Evolutionary conservation across 208 protist genomes (phyloP).

Genomic region (Acanthamoeba lugdunensis): DNA sequence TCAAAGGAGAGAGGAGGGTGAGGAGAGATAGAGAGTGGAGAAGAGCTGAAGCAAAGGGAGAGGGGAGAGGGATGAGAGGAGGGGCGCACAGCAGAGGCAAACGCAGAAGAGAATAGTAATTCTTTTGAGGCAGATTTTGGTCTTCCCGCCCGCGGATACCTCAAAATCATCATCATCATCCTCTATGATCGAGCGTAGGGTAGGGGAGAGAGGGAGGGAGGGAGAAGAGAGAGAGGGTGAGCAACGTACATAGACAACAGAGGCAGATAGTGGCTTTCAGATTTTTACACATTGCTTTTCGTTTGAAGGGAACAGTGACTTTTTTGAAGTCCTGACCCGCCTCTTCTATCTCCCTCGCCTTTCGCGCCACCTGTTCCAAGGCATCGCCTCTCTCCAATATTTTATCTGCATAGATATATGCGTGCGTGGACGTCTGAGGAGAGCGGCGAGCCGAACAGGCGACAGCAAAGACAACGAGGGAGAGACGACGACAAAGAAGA

Average conservation of each 20-base stretch:
- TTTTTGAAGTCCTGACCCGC: conserved; percentile 59
- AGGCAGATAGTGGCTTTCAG: conserved; percentile 54
- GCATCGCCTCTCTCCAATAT: conserved; percentile 54
- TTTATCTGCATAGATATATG: not conserved
- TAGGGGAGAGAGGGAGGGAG: not conserved
- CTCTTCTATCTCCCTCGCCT: conserved; percentile 52
- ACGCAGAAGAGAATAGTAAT: conserved; percentile 39
- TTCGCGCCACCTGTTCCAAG: conserved; percentile 29
- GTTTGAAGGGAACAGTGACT: conserved; percentile 51
- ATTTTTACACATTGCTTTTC: conserved; percentile 46
- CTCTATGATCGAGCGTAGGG: not conserved
- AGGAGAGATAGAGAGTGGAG: not conserved
- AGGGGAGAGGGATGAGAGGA: not conserved
- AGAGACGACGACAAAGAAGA: not conserved
- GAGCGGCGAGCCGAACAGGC: not conserved
- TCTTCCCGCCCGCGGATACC: not conserved
- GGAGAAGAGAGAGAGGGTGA: not conserved
- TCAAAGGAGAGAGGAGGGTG: not conserved
- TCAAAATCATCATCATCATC: conserved; percentile 49
- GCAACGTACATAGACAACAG: conserved; percentile 59
- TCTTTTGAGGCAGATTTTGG: conserved; percentile 66
- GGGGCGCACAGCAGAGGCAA: conserved; percentile 52
- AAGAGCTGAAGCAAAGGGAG: not conserved
- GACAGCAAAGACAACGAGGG: not conserved
- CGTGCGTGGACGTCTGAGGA: not conserved